A percentile compares a stretch with the other conserved stretches of the same genome.
phyloP scores from a whole-genome alignment of 352 stramenopile genomes.

The Phytophthora pseudosyringae region DNA sequence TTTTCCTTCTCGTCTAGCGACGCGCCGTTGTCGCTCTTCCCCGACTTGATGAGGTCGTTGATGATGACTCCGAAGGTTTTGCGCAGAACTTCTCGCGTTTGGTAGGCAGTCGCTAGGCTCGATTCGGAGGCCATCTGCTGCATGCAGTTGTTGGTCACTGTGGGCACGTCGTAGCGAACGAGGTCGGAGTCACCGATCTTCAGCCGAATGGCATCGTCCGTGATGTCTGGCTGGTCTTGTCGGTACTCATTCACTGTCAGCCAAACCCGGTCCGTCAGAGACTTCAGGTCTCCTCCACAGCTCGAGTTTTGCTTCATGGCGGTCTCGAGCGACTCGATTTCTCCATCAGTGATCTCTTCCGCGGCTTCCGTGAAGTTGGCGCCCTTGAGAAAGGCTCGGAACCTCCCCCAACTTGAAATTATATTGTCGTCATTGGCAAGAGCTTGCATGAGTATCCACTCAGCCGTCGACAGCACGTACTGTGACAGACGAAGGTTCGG shows the following conservation, averaged over 20 bases:
- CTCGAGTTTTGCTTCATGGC: constrained; percentile 38
- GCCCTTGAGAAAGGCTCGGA: constrained; percentile 29
- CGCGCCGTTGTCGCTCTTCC: constrained; percentile 35
- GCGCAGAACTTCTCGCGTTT: constrained; percentile 29
- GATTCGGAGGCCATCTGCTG: constrained; percentile 36
- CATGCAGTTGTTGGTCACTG: constrained; percentile 44
- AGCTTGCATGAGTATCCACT: constrained; percentile 35
- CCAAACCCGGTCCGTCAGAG: constrained; percentile 32
- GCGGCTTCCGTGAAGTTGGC: constrained; percentile 35
- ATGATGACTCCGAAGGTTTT: constrained; percentile 39
- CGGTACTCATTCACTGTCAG: constrained; percentile 33
- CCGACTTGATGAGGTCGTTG: constrained; percentile 35
- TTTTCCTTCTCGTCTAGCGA: constrained; percentile 24
- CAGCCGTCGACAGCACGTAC: constrained; percentile 21
- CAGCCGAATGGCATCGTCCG: constrained; percentile 42
- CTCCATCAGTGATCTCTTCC: constrained; percentile 31
- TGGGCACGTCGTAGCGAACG: constrained; percentile 46
- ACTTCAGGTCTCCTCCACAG: constrained; percentile 42
- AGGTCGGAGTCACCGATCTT: constrained; percentile 46
- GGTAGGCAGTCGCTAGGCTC: constrained; percentile 21
- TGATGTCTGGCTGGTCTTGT: constrained; percentile 25
- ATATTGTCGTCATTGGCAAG: constrained; percentile 29
- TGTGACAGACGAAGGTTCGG: constrained; percentile 28
- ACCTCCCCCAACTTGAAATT: constrained; percentile 30
- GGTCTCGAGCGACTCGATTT: constrained; percentile 37